These are phyloP conservation scores for Cydonia oblonga DNA, from an alignment of 331 rosid genomes.

Conservation along the genomic window DNA sequence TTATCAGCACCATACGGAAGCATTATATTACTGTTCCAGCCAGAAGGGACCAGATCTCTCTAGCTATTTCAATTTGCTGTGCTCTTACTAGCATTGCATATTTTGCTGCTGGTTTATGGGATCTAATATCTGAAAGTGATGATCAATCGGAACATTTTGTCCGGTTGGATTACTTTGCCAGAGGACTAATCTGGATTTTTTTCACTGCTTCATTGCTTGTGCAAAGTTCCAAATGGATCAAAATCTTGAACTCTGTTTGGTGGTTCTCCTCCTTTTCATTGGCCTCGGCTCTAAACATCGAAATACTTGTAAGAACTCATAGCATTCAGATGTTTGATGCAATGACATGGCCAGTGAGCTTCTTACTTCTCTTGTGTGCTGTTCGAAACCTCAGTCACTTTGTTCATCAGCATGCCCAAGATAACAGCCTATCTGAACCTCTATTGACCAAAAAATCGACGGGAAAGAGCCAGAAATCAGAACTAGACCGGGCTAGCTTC, in stretches of 20 bases:
- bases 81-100: constrained; percentile 29
- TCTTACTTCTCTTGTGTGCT: constrained; percentile 44
- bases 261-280: constrained; percentile 37
- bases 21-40: neutral
- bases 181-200: constrained; percentile 33
- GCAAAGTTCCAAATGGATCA: constrained; percentile 34
- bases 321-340: constrained; percentile 25
- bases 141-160: neutral
- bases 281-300: constrained; percentile 34
- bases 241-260: constrained; percentile 35
- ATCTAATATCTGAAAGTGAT: constrained; percentile 6
- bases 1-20: constrained; percentile 19
- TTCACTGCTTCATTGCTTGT: constrained; percentile 34
- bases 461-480: constrained; percentile 13
- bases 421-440: constrained; percentile 35
- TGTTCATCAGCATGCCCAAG: neutral
- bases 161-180: constrained; percentile 19
- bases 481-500: constrained; percentile 19
- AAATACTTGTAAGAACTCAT: constrained; percentile 20
- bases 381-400: constrained; percentile 22
- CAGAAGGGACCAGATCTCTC: constrained; percentile 17
- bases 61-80: constrained; percentile 32
- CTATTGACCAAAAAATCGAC: constrained; percentile 18
- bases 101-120: constrained; percentile 27
- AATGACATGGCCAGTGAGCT: constrained; percentile 28